Evolutionary conservation across 2,329 filamentous ascomycete species (phyloP).

Genomic region (Plectosphaerella plurivora): DNA sequence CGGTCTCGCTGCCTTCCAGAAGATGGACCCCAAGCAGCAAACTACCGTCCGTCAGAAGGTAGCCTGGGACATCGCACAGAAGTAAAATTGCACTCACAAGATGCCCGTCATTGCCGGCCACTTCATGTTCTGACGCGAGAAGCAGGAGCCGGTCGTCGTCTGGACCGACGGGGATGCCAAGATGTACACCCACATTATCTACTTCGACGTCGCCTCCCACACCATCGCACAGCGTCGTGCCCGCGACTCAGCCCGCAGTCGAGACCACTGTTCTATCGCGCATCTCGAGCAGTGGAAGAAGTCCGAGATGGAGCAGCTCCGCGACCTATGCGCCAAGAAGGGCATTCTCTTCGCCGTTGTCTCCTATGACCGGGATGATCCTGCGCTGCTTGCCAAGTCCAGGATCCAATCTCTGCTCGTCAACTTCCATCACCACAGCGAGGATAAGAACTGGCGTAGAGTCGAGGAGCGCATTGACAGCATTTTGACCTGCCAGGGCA

Average conservation of each 20-base stretch:
- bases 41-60: constrained; percentile 33
- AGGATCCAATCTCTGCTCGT: constrained; percentile 21
- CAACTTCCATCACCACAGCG: constrained; percentile 32
- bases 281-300: constrained; percentile 44
- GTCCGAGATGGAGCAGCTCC: constrained; percentile 36
- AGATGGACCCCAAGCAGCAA: constrained; percentile 29
- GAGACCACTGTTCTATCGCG: constrained; percentile 22
- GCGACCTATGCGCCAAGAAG: constrained; percentile 35
- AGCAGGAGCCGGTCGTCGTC: constrained; percentile 21
- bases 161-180: constrained; percentile 39
- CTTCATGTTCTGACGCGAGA: constrained; percentile 48
- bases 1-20: constrained; percentile 43
- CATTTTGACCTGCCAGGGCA: constrained; percentile 15
- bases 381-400: constrained; percentile 1
- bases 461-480: constrained; percentile 27
- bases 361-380: neutral
- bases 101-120: constrained; percentile 50
- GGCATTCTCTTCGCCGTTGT: constrained; percentile 40
- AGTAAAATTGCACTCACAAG: constrained; percentile 26
- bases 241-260: constrained; percentile 29
- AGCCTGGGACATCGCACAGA: constrained; percentile 36
- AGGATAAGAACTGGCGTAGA: constrained; percentile 29
- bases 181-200: constrained; percentile 54
- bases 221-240: constrained; percentile 29
- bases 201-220: constrained; percentile 38